Evolutionary conservation across 768 basidiomycete genomes (phyloP).

Genomic region (Tephrocybe sp.): DNA sequence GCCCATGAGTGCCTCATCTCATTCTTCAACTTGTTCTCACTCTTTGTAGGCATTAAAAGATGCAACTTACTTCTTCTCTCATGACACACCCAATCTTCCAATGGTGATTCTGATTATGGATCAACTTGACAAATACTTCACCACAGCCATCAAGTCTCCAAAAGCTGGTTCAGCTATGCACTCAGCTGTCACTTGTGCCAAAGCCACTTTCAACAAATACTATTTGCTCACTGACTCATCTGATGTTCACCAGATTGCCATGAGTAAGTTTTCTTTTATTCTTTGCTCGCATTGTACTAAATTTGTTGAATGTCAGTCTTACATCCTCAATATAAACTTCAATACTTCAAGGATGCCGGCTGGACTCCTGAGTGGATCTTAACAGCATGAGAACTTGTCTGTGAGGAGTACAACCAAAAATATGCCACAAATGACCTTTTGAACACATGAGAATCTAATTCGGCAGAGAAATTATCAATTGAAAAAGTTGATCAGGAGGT

Average conservation of each 20-base stretch:
- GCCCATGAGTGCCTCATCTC: too few relatives aligned
- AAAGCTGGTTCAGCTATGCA: not conserved
- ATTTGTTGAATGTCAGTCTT: not conserved
- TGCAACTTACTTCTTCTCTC: constrained; percentile 1
- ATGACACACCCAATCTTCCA: not conserved
- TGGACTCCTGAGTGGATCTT: constrained; percentile 5
- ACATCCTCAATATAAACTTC: constrained; percentile 5
- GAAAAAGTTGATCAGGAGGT: too few relatives aligned
- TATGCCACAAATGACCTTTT: too few relatives aligned
- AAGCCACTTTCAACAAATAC: not conserved
- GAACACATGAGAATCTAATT: too few relatives aligned
- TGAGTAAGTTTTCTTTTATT: not conserved
- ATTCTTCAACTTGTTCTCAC: too few relatives aligned
- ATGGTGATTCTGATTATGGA: constrained; percentile 1
- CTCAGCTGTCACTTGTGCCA: not conserved
- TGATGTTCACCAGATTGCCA: constrained; percentile 1
- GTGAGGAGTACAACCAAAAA: not conserved
- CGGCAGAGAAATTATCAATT: too few relatives aligned
- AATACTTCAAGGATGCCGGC: constrained; percentile 5
- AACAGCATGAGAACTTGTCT: not conserved
- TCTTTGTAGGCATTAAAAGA: not conserved
- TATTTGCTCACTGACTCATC: not conserved
- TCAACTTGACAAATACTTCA: not conserved
- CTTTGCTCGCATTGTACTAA: not conserved
- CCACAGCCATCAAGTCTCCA: not conserved